These are phyloP conservation scores for Massarina eburnea DNA, from an alignment of 2,329 filamentous ascomycete genomes.

Conservation along the genomic window DNA sequence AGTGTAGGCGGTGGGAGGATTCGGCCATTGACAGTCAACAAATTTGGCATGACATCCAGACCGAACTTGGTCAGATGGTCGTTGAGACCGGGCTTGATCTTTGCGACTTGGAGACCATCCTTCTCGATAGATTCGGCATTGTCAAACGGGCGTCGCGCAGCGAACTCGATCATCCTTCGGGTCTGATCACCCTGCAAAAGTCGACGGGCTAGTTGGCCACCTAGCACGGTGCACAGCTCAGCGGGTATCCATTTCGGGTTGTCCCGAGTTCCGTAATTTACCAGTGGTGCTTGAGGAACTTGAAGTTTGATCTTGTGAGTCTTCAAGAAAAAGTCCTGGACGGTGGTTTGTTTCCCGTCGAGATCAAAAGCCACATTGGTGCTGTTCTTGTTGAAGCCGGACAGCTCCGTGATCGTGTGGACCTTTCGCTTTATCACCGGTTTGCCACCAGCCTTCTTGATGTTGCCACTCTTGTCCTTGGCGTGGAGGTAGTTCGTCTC, in stretches of 20 bases:
- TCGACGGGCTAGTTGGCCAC: slow-evolving; percentile 32
- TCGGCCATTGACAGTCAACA: slow-evolving; percentile 74
- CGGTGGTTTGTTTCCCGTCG: slow-evolving; percentile 15
- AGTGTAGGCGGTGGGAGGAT: slow-evolving; percentile 65
- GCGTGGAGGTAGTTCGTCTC: slow-evolving; percentile 44
- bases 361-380: slow-evolving; percentile 22
- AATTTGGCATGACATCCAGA: slow-evolving; percentile 59
- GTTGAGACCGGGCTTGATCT: slow-evolving; percentile 28
- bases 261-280: slow-evolving; percentile 27
- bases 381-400: slow-evolving; percentile 37
- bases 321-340: slow-evolving; percentile 23
- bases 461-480: slow-evolving; percentile 36
- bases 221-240: slow-evolving; percentile 34
- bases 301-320: slow-evolving; percentile 24
- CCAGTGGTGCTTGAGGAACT: slow-evolving; percentile 23
- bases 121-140: slow-evolving; percentile 34
- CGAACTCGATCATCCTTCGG: slow-evolving; percentile 34
- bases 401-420: slow-evolving; percentile 45
- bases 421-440: slow-evolving; percentile 27
- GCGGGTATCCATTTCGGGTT: slow-evolving; percentile 36
- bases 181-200: slow-evolving; percentile 32
- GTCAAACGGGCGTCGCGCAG: slow-evolving; percentile 28
- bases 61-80: slow-evolving; percentile 56
- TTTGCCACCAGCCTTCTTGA: slow-evolving; percentile 15
- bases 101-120: slow-evolving; percentile 28